Evolutionary conservation across 306 rosid species (phyloP).

Genomic region (Gastrolobium bilobum): DNA sequence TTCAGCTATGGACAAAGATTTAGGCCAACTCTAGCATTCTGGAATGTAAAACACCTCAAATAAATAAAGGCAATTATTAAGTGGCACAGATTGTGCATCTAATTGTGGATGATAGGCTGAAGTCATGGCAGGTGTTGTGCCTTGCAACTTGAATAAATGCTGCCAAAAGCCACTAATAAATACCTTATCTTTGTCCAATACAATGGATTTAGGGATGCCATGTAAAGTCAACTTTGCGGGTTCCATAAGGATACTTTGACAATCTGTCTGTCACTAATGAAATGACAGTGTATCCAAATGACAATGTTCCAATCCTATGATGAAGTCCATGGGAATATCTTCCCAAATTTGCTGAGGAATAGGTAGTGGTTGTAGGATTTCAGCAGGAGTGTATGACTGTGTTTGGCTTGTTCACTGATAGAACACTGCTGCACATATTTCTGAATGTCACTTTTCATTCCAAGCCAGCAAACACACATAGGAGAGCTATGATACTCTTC

Average conservation of each 20-base stretch:
- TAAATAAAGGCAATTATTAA: not conserved
- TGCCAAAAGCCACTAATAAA: not conserved
- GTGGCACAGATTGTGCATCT: not conserved
- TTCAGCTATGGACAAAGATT: not conserved
- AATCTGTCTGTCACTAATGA: not conserved
- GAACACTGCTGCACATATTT: no score
- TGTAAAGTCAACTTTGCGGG: not conserved
- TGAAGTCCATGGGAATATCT: not conserved
- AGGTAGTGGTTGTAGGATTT: not conserved
- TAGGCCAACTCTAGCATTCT: not conserved
- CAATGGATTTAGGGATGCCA: not conserved
- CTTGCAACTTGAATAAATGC: not conserved
- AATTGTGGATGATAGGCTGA: not conserved
- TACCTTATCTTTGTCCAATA: not conserved
- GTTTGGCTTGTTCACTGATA: no score
- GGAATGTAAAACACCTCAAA: not conserved
- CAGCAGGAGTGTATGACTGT: no score
- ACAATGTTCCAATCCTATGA: not conserved
- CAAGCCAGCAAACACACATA: no score
- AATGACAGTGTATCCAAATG: not conserved
- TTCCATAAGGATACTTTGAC: not conserved
- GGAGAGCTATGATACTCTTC: no score
- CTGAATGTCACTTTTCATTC: no score
- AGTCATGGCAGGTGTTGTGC: not conserved
- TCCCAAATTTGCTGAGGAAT: not conserved